A percentile compares a stretch with the other conserved stretches of the same genome.
Conservation (phyloP, 257 asterid species). For the Solanum chiquidenum region DNA sequence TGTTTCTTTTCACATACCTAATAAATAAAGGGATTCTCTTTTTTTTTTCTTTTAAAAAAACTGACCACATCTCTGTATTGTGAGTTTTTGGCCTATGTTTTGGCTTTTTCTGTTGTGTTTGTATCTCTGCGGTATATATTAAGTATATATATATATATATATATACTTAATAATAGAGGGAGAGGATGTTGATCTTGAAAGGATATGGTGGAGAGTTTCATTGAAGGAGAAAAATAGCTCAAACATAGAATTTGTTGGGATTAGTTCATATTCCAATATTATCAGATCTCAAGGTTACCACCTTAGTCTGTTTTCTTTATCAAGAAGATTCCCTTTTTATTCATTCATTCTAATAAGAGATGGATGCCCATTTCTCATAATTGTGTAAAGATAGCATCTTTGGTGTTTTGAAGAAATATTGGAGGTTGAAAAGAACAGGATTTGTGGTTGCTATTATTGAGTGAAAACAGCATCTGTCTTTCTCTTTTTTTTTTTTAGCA, state of each 20-base stretch:
- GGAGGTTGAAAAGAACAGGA: conserved; percentile 7
- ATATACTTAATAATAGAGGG: neutral
- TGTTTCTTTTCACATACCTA: neutral
- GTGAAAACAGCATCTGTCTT: conserved; percentile 13
- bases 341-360: conserved; percentile 1
- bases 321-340: conserved; percentile 27
- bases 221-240: neutral
- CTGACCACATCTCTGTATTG: conserved; percentile 61
- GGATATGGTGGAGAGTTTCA: conserved; percentile 20
- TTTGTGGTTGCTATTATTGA: neutral
- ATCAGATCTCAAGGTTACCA: conserved; percentile 62
- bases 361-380: conserved; percentile 1
- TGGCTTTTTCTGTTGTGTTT: conserved; percentile 48
- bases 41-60: neutral
- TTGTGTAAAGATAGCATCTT: conserved; percentile 26
- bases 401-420: neutral
- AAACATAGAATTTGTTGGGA: conserved; percentile 34
- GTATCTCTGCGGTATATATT: conserved; percentile 34
- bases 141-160: too few relatives aligned
- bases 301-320: conserved; percentile 15
- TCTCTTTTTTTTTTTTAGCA: neutral
- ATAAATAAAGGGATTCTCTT: neutral
- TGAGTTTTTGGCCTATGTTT: conserved; percentile 50
- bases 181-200: conserved; percentile 12
- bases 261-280: conserved; percentile 17